phyloP scores from a whole-genome alignment of 2,329 filamentous ascomycete genomes.

The Epichloe elymi region DNA sequence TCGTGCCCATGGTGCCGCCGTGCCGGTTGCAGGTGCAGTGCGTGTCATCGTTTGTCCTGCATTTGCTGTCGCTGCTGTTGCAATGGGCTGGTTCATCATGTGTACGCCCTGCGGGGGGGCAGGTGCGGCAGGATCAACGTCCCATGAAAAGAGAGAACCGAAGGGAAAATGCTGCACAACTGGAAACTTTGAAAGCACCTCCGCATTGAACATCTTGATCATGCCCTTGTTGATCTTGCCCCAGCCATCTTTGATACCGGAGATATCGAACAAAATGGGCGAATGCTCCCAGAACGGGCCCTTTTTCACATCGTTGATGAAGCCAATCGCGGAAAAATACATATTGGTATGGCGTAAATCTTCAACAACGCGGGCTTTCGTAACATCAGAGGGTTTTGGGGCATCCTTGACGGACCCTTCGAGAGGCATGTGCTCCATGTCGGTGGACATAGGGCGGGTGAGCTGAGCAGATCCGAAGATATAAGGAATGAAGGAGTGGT shows the following conservation, averaged over 20 bases:
- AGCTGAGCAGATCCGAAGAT: slow-evolving; percentile 91
- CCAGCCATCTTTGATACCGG: slow-evolving; percentile 85
- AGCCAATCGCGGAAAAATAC: slow-evolving; percentile 92
- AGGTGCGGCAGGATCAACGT: slow-evolving; percentile 48
- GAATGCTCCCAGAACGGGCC: slow-evolving; percentile 97
- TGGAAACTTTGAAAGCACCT: slow-evolving; percentile 91
- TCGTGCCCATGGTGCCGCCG: slow-evolving; percentile 32
- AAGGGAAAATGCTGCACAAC: slow-evolving; percentile 95
- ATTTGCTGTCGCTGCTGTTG: neutral
- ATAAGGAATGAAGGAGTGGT: slow-evolving; percentile 88
- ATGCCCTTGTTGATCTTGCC: slow-evolving; percentile 99
- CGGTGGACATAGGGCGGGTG: slow-evolving; percentile 55
- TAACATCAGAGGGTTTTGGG: slow-evolving; percentile 58
- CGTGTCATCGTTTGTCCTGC: slow-evolving; percentile 8
- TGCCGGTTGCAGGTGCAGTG: slow-evolving; percentile 19
- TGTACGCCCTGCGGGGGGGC: slow-evolving; percentile 39
- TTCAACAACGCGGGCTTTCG: slow-evolving; percentile 50
- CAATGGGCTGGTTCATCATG: slow-evolving; percentile 38
- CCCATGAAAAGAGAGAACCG: slow-evolving; percentile 68
- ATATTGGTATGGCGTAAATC: slow-evolving; percentile 56
- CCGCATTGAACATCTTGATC: slow-evolving; percentile 98
- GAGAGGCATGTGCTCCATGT: slow-evolving; percentile 49
- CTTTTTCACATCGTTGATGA: slow-evolving; percentile 94
- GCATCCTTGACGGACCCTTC: slow-evolving; percentile 66
- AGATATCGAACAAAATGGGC: slow-evolving; percentile 87